A percentile compares a stretch with the other conserved stretches of the same genome.
Conservation (phyloP, 108 stramenopile genomes). For the Skeletonema tropicum region DNA sequence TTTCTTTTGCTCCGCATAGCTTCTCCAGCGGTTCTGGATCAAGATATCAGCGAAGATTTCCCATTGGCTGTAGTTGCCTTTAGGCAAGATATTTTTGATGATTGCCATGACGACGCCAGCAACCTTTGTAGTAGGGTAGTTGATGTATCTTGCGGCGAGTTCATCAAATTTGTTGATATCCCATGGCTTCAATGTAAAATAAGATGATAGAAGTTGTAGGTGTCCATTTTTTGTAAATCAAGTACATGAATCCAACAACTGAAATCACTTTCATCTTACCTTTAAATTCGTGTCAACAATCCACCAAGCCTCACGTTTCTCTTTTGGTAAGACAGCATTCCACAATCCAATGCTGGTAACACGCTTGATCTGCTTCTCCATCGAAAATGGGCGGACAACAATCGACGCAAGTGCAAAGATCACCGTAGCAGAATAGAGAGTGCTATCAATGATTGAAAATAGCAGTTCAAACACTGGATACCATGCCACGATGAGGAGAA, state of each 20-base stretch:
- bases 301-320: constrained; percentile 44
- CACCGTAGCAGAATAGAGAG: constrained; percentile 18
- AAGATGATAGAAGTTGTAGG: not conserved
- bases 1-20: not conserved
- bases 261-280: not conserved
- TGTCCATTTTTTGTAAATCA: too few species aligned
- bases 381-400: constrained; percentile 18
- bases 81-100: too few species aligned
- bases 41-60: not conserved
- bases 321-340: constrained; percentile 30
- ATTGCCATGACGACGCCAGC: constrained; percentile 5
- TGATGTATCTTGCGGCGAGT: constrained; percentile 23
- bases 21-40: constrained; percentile 9
- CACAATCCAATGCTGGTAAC: constrained; percentile 37
- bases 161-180: constrained; percentile 49
- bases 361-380: constrained; percentile 45
- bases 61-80: too few species aligned
- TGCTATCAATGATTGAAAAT: constrained; percentile 15
- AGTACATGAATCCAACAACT: not conserved
- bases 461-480: constrained; percentile 38
- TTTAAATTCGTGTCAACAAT: constrained; percentile 24
- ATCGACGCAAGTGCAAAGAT: constrained; percentile 11
- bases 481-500: constrained; percentile 40
- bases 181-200: constrained; percentile 12
- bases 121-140: constrained; percentile 27